phyloP scores from a whole-genome alignment of 208 protist genomes.

The Trypanosoma platydactyli region DNA sequence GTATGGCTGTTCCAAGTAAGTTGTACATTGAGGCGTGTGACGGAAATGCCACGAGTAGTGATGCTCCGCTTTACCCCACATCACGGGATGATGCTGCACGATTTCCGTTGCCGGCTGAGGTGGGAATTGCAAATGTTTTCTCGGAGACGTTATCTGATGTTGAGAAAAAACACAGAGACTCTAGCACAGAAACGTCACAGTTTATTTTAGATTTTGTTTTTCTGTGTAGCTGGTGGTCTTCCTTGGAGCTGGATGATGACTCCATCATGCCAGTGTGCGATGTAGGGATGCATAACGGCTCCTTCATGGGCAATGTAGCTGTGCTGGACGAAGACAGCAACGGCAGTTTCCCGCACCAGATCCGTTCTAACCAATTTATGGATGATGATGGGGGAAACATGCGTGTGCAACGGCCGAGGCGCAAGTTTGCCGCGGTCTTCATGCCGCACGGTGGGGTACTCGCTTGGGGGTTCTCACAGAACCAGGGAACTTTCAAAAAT shows the following conservation, averaged over 20 bases:
- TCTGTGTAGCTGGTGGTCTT: slow-evolving; percentile 36
- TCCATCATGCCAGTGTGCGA: slow-evolving; percentile 5
- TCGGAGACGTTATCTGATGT: not conserved
- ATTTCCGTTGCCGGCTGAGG: not conserved
- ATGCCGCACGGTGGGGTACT: slow-evolving; percentile 48
- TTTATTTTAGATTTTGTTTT: slow-evolving; percentile 36
- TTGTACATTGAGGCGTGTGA: not conserved
- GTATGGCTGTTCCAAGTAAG: not conserved
- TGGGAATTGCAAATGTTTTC: not conserved
- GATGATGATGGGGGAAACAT: slow-evolving; percentile 13
- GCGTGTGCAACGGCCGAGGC: slow-evolving; percentile 12
- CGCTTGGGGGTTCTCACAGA: slow-evolving; percentile 31
- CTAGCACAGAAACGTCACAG: not conserved
- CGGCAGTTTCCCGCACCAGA: not conserved
- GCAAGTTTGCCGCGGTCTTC: slow-evolving; percentile 46
- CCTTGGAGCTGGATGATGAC: slow-evolving; percentile 32
- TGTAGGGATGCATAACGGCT: not conserved
- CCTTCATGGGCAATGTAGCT: slow-evolving; percentile 4
- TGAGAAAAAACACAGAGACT: not conserved
- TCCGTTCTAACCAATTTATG: slow-evolving; percentile 1
- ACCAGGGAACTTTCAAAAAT: not conserved
- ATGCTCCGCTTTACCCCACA: not conserved
- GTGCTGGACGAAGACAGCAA: slow-evolving; percentile 9
- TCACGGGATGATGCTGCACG: not conserved
- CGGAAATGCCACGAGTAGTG: not conserved